These are phyloP conservation scores for Pycnococcus provasolii DNA, from an alignment of 139 green algal genomes.

Conservation along the genomic window DNA sequence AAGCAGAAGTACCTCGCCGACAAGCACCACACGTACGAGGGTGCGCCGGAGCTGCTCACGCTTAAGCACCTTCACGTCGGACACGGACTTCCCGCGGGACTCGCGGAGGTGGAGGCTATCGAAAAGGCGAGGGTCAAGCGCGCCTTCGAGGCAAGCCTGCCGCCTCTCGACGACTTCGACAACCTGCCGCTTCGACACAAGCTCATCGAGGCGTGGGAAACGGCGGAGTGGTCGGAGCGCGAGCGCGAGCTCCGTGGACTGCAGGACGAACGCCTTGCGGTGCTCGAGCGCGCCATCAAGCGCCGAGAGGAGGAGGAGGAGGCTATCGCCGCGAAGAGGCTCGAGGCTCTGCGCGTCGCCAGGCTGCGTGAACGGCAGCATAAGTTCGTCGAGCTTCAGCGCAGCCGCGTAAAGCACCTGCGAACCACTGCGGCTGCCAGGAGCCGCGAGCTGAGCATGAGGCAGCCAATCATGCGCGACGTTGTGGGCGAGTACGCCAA, in stretches of 20 bases:
- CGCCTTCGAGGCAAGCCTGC: slow-evolving; percentile 60
- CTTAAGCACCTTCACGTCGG: slow-evolving; percentile 52
- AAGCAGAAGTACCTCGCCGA: slow-evolving; percentile 46
- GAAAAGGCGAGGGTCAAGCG: slow-evolving; percentile 63
- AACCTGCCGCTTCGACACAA: slow-evolving; percentile 51
- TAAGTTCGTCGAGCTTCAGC: slow-evolving; percentile 46
- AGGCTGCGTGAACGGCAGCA: slow-evolving; percentile 28
- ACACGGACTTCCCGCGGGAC: slow-evolving; percentile 45
- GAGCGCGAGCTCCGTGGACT: slow-evolving; percentile 52
- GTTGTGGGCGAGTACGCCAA: slow-evolving; percentile 48
- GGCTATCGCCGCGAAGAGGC: slow-evolving; percentile 28
- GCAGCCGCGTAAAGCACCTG: slow-evolving; percentile 53
- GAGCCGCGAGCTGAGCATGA: background rate
- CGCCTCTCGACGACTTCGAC: slow-evolving; percentile 45
- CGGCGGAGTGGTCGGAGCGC: slow-evolving; percentile 55
- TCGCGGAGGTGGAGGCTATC: slow-evolving; percentile 42
- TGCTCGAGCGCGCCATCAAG: slow-evolving; percentile 43
- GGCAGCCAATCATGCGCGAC: no score
- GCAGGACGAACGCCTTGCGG: slow-evolving; percentile 52
- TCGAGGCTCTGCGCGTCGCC: slow-evolving; percentile 24
- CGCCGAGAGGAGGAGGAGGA: slow-evolving; percentile 52
- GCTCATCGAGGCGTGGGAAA: slow-evolving; percentile 70
- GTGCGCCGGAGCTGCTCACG: slow-evolving; percentile 47
- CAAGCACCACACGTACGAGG: slow-evolving; percentile 37
- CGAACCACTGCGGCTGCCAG: slow-evolving; percentile 36